Conservation (phyloP, 768 basidiomycete genomes). For the Phaffia australis region DNA sequence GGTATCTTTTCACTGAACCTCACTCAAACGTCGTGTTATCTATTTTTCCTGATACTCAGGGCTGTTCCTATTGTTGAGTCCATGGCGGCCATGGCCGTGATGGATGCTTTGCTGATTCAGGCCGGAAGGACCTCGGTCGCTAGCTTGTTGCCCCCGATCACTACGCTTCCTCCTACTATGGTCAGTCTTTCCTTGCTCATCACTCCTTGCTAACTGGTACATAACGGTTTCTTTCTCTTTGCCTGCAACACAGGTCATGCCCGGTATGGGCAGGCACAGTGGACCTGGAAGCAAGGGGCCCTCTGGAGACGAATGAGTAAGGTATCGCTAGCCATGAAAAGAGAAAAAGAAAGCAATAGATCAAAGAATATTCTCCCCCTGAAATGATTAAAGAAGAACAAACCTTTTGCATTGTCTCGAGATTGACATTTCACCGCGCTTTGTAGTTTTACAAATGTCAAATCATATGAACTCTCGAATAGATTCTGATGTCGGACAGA, state of each 20-base stretch:
- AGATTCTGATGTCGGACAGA: no score
- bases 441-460: no score
- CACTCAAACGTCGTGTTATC: no score
- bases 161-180: conserved; percentile 25
- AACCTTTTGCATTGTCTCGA: no score
- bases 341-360: no score
- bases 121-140: conserved; percentile 18
- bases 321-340: no score
- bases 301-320: conserved; percentile 22
- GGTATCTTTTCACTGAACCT: no score
- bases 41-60: conserved; percentile 33
- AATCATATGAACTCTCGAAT: no score
- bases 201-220: background rate
- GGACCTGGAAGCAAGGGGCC: conserved; percentile 21
- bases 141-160: conserved; percentile 23
- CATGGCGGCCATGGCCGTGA: conserved; percentile 89
- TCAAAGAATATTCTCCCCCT: no score
- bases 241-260: conserved; percentile 17
- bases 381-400: no score
- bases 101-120: conserved; percentile 48
- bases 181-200: background rate
- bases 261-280: conserved; percentile 20
- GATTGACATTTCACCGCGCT: no score
- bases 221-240: background rate
- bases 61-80: conserved; percentile 97